phyloP scores from a whole-genome alignment of 2,329 filamentous ascomycete species.

The Zelopaecilomyces penicillatus region DNA sequence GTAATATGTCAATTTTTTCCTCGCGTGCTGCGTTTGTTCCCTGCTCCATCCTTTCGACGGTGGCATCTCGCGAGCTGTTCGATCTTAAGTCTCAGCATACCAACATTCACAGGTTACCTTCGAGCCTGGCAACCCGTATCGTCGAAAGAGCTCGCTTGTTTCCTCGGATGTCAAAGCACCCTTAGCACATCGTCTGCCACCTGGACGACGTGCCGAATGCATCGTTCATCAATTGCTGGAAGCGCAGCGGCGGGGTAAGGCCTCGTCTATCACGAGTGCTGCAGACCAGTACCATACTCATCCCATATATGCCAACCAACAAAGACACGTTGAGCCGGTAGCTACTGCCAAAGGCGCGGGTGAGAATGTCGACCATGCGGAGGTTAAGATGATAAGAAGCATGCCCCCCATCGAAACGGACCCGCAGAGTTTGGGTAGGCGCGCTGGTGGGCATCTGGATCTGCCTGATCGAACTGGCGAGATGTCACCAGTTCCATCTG shows the following conservation, averaged over 20 bases:
- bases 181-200: constrained; percentile 14
- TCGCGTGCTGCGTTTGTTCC: background rate
- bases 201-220: constrained; percentile 42
- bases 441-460: constrained; percentile 35
- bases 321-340: too few species aligned
- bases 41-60: background rate
- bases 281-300: constrained; percentile 22
- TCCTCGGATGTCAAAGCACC: constrained; percentile 36
- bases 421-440: too few species aligned
- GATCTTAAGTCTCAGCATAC: too few species aligned
- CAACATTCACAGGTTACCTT: constrained; percentile 45
- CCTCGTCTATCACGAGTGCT: constrained; percentile 13
- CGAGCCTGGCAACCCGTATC: constrained; percentile 50
- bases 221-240: constrained; percentile 59
- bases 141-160: constrained; percentile 59
- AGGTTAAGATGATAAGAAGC: too few species aligned
- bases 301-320: constrained; percentile 15
- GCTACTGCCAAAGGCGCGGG: too few species aligned
- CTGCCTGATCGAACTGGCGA: constrained; percentile 29
- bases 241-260: constrained; percentile 36
- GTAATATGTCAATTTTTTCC: constrained; percentile 23
- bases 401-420: too few species aligned
- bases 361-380: too few species aligned
- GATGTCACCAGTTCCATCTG: background rate
- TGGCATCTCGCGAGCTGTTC: too few species aligned